Conservation (phyloP, 495 filamentous ascomycete species). For the Staphylotrichum longicolle region DNA sequence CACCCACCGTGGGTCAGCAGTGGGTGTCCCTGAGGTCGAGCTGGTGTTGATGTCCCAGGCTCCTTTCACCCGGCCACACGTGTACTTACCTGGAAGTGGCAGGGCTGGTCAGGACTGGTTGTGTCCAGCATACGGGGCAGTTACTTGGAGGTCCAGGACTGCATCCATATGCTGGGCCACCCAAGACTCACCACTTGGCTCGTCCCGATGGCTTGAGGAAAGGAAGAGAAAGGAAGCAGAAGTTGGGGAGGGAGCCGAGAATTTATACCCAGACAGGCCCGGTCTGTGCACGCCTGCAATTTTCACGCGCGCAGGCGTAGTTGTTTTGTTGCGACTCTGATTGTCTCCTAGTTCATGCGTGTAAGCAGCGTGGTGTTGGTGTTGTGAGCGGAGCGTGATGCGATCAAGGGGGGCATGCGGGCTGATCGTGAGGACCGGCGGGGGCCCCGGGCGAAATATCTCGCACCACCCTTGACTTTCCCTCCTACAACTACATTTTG, state of each 20-base stretch:
- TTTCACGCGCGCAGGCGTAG: background rate
- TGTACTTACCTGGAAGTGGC: background rate
- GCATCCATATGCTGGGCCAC: background rate
- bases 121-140: background rate
- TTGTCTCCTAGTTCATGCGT: conserved; percentile 1
- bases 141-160: background rate
- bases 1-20: background rate
- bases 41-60: conserved; percentile 1
- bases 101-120: background rate
- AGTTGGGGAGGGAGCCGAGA: background rate
- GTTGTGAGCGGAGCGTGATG: conserved; percentile 2
- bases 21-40: background rate
- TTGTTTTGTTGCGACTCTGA: background rate
- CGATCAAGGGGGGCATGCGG: background rate
- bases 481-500: background rate
- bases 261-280: conserved; percentile 7
- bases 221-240: conserved; percentile 9
- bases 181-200: background rate
- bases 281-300: conserved; percentile 21
- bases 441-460: background rate
- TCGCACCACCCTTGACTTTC: background rate
- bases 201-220: background rate
- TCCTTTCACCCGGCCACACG: background rate
- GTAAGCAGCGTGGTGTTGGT: background rate
- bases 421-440: background rate